Percentiles rank a stretch among this genome's conserved stretches.
Conservation (phyloP, 352 stramenopile species). For the Pythium dissimile region DNA sequence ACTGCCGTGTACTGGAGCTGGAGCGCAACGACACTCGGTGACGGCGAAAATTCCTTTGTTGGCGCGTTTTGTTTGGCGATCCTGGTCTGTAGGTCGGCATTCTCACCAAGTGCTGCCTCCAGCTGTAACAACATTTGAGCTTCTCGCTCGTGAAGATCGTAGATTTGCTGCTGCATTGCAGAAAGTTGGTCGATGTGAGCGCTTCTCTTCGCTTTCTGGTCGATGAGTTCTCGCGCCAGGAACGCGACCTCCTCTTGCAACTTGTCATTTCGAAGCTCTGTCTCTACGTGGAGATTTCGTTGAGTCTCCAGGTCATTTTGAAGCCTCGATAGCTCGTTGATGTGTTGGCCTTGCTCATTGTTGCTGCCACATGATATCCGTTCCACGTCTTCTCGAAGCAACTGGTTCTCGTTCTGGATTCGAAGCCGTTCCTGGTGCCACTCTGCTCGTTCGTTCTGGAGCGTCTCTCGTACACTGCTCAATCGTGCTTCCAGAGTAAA, state of each 20-base stretch:
- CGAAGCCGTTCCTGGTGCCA: constrained; percentile 32
- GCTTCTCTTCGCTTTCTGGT: constrained; percentile 2
- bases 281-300: background rate
- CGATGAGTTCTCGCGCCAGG: constrained; percentile 18
- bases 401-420: constrained; percentile 14
- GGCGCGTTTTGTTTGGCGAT: background rate
- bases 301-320: constrained; percentile 10
- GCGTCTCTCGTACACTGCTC: constrained; percentile 27
- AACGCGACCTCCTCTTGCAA: constrained; percentile 17
- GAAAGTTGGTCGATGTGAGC: background rate
- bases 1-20: constrained; percentile 13
- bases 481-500: constrained; percentile 44
- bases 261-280: background rate
- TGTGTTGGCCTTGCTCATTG: background rate
- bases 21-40: background rate
- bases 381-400: constrained; percentile 11
- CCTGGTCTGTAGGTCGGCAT: background rate
- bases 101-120: background rate
- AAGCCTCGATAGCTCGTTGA: background rate
- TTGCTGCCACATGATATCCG: background rate
- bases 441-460: constrained; percentile 29
- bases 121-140: background rate
- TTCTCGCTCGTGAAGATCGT: background rate
- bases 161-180: background rate
- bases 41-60: background rate